Percentiles rank a stretch among this genome's conserved stretches.
phyloP scores from a whole-genome alignment of 495 filamentous ascomycete genomes.

The Aspergillus carlsbadensis region DNA sequence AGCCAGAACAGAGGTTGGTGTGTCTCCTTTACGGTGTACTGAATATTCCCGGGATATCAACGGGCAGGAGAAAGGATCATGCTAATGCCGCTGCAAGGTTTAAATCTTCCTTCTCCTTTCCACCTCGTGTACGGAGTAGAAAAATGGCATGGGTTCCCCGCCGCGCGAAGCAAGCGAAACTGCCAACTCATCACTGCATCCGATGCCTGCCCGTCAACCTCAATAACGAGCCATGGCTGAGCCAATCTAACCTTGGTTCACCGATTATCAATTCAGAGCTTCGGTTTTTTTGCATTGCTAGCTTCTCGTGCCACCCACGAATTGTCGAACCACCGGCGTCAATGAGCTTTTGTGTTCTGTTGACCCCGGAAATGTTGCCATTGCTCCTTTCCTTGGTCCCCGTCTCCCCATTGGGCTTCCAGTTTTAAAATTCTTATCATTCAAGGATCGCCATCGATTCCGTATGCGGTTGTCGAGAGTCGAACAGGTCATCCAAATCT shows the following conservation, averaged over 20 bases:
- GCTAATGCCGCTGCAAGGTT: constrained; percentile 21
- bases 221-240: constrained; percentile 23
- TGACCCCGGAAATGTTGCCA: background rate
- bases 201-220: constrained; percentile 48
- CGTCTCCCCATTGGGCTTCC: background rate
- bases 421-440: background rate
- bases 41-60: constrained; percentile 10
- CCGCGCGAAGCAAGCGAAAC: constrained; percentile 39
- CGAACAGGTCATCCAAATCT: constrained; percentile 8
- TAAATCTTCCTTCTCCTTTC: constrained; percentile 11
- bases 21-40: constrained; percentile 1
- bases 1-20: background rate
- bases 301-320: constrained; percentile 11
- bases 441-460: background rate
- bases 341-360: background rate
- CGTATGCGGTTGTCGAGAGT: background rate
- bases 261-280: constrained; percentile 14
- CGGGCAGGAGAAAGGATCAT: constrained; percentile 15
- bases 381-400: background rate
- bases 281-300: constrained; percentile 6
- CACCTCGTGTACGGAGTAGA: constrained; percentile 19
- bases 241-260: constrained; percentile 23
- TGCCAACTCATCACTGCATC: constrained; percentile 93
- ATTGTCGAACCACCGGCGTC: background rate
- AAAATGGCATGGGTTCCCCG: constrained; percentile 27